Percentiles rank a stretch among this genome's conserved stretches.
Conservation (phyloP, 1,139 yeast species). For the Kodamaea alishanica region DNA sequence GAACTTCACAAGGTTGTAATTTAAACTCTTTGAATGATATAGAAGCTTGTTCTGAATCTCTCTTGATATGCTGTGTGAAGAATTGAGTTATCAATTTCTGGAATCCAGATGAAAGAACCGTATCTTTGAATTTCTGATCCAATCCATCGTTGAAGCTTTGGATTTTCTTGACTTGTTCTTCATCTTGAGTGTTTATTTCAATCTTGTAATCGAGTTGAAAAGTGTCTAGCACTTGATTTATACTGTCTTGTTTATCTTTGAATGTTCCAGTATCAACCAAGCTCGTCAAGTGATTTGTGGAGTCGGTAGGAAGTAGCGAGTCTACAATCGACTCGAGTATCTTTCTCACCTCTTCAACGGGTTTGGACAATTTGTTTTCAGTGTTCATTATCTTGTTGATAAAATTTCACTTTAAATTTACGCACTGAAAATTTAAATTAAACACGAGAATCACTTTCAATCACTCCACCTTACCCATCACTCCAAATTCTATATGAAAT, state of each 20-base stretch:
- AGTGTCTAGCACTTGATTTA: constrained; percentile 4
- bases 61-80: constrained; percentile 6
- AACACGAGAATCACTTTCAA: no score
- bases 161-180: constrained; percentile 11
- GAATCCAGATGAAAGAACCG: constrained; percentile 19
- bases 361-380: no score
- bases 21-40: constrained; percentile 1
- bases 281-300: no score
- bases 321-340: no score
- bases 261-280: no score
- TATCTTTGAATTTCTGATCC: constrained; percentile 17
- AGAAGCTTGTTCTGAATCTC: constrained; percentile 1
- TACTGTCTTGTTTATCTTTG: constrained; percentile 1
- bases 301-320: no score
- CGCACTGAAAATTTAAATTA: no score
- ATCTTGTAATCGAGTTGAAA: constrained; percentile 9
- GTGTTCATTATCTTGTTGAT: no score
- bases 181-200: constrained; percentile 4
- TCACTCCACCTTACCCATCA: no score
- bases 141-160: constrained; percentile 19
- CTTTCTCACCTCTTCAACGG: no score
- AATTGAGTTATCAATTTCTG: constrained; percentile 13
- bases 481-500: no score
- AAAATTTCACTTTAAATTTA: no score
- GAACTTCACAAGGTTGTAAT: constrained; percentile 3